Conservation (phyloP, 2,329 filamentous ascomycete species). For the Microsporum canis region DNA sequence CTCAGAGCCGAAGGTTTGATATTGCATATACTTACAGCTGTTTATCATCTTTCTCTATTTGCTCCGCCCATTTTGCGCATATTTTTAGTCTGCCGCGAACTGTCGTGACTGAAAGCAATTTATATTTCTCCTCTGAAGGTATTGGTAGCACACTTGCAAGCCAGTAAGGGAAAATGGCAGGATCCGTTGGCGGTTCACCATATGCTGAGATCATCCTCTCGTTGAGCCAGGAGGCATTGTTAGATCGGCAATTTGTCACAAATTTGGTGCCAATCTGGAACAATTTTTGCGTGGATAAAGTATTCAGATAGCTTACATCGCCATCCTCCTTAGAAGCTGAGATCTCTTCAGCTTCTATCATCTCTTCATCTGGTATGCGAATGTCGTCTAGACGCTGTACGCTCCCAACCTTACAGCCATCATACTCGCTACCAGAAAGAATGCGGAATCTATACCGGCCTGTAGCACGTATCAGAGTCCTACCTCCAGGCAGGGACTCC, state of each 20-base stretch:
- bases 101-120: conserved; percentile 58
- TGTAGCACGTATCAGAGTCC: conserved; percentile 66
- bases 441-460: conserved; percentile 70
- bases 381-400: conserved; percentile 72
- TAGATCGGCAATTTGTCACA: conserved; percentile 54
- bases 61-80: conserved; percentile 64
- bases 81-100: conserved; percentile 75
- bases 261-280: conserved; percentile 57
- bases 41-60: conserved; percentile 49
- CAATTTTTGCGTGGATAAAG: conserved; percentile 36
- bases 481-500: conserved; percentile 64
- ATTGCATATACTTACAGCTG: conserved; percentile 52
- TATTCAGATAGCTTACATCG: conserved; percentile 12
- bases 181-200: conserved; percentile 64
- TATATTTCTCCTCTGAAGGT: conserved; percentile 66
- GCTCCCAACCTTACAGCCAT: conserved; percentile 68
- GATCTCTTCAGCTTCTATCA: conserved; percentile 59
- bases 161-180: conserved; percentile 78
- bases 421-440: conserved; percentile 48
- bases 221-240: conserved; percentile 64
- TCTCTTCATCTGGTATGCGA: conserved; percentile 68
- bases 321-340: conserved; percentile 13
- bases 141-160: conserved; percentile 73
- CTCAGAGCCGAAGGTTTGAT: no score
- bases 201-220: conserved; percentile 61